phyloP scores from a whole-genome alignment of 2,329 filamentous ascomycete species.

The Alternaria panax region DNA sequence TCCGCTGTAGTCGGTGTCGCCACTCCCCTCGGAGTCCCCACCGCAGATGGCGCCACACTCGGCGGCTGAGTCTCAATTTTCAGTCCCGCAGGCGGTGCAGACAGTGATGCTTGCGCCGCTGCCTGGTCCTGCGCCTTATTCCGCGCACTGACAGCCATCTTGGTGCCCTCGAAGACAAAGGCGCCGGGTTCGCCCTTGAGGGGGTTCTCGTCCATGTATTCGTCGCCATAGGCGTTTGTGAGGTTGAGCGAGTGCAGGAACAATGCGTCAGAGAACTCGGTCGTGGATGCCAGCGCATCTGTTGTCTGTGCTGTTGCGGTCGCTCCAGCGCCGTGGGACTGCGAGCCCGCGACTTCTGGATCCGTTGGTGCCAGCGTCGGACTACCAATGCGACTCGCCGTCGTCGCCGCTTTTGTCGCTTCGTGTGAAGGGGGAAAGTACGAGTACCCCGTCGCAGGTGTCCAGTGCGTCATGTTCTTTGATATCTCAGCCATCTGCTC shows the following conservation, averaged over 20 bases:
- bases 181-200: slow-evolving; percentile 68
- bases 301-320: slow-evolving; percentile 15
- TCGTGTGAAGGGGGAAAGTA: slow-evolving; percentile 62
- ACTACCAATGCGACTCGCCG: slow-evolving; percentile 44
- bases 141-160: slow-evolving; percentile 52
- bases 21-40: slow-evolving; percentile 38
- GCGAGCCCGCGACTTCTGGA: slow-evolving; percentile 33
- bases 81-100: slow-evolving; percentile 19
- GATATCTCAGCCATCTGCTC: slow-evolving; percentile 63
- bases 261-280: slow-evolving; percentile 43
- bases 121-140: slow-evolving; percentile 47
- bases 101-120: slow-evolving; percentile 22
- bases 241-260: slow-evolving; percentile 59
- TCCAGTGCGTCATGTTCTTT: slow-evolving; percentile 63
- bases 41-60: slow-evolving; percentile 39
- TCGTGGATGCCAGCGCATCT: slow-evolving; percentile 25
- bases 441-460: slow-evolving; percentile 66
- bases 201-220: slow-evolving; percentile 71
- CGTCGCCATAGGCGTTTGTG: slow-evolving; percentile 62
- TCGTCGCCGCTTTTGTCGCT: slow-evolving; percentile 35
- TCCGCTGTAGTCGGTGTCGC: slow-evolving; percentile 27
- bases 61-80: slow-evolving; percentile 31
- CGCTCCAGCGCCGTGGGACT: slow-evolving; percentile 29
- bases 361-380: slow-evolving; percentile 35
- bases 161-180: slow-evolving; percentile 63